These are phyloP conservation scores for Adansonia grandidieri DNA, from an alignment of 441 rosid genomes.

Conservation along the genomic window DNA sequence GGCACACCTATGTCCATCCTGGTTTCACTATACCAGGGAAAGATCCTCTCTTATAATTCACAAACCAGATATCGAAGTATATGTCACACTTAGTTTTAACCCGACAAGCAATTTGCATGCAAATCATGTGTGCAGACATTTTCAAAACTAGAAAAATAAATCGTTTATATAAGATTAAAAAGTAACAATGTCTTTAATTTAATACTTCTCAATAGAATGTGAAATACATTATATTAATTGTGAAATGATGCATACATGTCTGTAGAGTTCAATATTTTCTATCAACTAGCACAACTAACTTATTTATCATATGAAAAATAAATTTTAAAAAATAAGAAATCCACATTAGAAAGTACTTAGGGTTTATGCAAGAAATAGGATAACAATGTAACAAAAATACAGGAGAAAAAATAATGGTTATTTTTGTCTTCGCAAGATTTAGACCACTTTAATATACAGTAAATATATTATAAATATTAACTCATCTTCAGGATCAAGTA, in stretches of 20 bases:
- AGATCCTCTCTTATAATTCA: not conserved
- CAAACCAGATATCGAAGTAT: not conserved
- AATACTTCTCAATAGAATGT: no score
- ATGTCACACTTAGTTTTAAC: not conserved
- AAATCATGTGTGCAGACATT: conserved; percentile 1
- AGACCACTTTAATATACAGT: not conserved
- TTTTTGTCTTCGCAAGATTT: conserved; percentile 6
- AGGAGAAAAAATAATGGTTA: not conserved
- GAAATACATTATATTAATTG: not conserved
- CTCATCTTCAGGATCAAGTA: conserved; percentile 10
- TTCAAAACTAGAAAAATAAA: not conserved
- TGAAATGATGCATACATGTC: not conserved
- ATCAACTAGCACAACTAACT: not conserved
- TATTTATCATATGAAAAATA: not conserved
- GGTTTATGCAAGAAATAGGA: not conserved
- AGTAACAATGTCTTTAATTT: not conserved
- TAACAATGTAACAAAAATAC: not conserved
- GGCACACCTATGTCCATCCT: not conserved
- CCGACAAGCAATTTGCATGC: not conserved
- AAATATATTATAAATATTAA: not conserved
- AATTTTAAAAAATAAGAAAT: no score
- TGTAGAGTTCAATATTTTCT: not conserved
- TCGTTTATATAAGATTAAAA: not conserved
- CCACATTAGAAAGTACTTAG: not conserved
- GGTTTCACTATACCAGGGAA: not conserved